Evolutionary conservation across 768 basidiomycete genomes (phyloP).

Genomic region (Xanthoconium stramineum): DNA sequence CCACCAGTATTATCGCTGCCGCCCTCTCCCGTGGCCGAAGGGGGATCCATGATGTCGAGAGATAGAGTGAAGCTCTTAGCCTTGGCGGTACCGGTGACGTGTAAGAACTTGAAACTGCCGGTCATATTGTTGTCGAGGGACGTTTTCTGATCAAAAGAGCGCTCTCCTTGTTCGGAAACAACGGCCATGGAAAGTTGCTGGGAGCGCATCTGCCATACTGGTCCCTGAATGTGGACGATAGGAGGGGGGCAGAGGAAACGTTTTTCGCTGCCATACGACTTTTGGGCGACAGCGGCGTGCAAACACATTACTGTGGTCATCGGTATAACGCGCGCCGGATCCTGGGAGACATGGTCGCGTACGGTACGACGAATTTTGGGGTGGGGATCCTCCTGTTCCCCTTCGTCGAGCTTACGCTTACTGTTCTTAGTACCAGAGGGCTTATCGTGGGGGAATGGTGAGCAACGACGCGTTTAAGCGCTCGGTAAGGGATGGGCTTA

Average conservation of each 20-base stretch:
- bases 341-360: conserved; percentile 76
- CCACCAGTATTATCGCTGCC: conserved; percentile 40
- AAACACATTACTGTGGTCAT: conserved; percentile 91
- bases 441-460: conserved; percentile 22
- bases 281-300: conserved; percentile 92
- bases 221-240: conserved; percentile 88
- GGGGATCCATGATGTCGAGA: conserved; percentile 79
- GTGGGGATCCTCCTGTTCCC: conserved; percentile 58
- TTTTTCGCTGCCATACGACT: conserved; percentile 94
- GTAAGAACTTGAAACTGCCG: conserved; percentile 88
- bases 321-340: conserved; percentile 70
- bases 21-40: conserved; percentile 44
- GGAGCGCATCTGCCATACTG: conserved; percentile 77
- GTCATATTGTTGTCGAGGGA: conserved; percentile 80
- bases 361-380: conserved; percentile 82
- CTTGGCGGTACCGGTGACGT: conserved; percentile 85
- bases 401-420: conserved; percentile 75
- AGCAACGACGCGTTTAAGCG: conserved; percentile 30
- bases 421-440: conserved; percentile 41
- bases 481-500: conserved; percentile 29
- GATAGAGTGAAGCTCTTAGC: conserved; percentile 87
- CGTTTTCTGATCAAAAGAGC: conserved; percentile 81
- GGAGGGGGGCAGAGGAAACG: conserved; percentile 93
- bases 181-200: conserved; percentile 85
- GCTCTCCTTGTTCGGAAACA: conserved; percentile 78